phyloP scores from a whole-genome alignment of 140 eudicot species.

The Flaveria floridana region DNA sequence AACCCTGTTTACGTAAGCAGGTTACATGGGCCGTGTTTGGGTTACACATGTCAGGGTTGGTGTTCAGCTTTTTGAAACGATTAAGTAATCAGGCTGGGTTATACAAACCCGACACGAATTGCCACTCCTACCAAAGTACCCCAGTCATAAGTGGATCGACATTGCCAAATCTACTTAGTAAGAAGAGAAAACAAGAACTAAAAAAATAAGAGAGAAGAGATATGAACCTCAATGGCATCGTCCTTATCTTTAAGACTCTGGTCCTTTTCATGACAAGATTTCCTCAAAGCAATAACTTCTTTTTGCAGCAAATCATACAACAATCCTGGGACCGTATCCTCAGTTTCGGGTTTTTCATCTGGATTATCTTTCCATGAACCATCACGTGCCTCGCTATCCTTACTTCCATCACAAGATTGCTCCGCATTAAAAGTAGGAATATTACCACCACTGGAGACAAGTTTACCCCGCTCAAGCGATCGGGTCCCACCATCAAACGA shows the following conservation, averaged over 20 bases:
- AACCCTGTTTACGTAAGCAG: background rate
- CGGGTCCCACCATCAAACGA: constrained; percentile 98
- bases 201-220: constrained; percentile 4
- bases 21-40: background rate
- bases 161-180: background rate
- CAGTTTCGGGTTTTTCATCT: constrained; percentile 72
- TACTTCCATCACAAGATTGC: constrained; percentile 56
- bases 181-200: background rate
- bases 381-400: constrained; percentile 48
- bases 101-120: background rate
- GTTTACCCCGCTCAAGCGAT: constrained; percentile 81
- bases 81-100: background rate
- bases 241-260: constrained; percentile 98
- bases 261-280: constrained; percentile 86
- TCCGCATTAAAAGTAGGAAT: constrained; percentile 62
- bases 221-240: constrained; percentile 87
- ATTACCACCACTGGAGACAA: constrained; percentile 55
- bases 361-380: constrained; percentile 59
- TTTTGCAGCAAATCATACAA: constrained; percentile 90
- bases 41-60: background rate
- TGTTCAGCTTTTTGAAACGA: background rate
- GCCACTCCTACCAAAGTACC: background rate
- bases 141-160: background rate
- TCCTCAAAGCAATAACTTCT: constrained; percentile 85
- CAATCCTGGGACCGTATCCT: constrained; percentile 86